Base-by-base conservation (phyloP, 495 filamentous ascomycete species). In the Aspergillus nidulans region DNA sequence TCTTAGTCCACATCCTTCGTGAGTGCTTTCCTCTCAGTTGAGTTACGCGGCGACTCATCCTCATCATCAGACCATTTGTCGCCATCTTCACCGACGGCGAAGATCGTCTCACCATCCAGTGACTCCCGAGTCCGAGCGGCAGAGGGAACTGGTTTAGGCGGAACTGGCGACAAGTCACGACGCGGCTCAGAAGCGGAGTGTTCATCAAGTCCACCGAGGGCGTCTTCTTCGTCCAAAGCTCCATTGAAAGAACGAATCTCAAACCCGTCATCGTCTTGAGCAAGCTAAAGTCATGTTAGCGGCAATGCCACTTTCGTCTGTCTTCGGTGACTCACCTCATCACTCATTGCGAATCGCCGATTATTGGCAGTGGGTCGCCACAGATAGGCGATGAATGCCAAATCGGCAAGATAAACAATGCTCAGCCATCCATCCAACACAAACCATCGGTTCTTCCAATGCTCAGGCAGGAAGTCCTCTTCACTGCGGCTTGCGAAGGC, bases 341-440 rank as follows among this genome's bases (percentile, higher is more conserved):
- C 94, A 72, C 88, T 92, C 94, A 99, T 99, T 28, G 94, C 94
- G 65, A 99, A 99, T 55, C 94, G 82, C 61, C 92, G 80, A 74
- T 99, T 99, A 70, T 99, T 97, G 36, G 85, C 92, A 20, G 94
- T 97, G 25, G 94, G 94, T 49, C 94, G 80, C 94, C 94, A 99
- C 32, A 99, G 77, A 63, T 97, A 99, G n/a, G 92, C 90, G 44
- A 99, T 82, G 69, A 90, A 96, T 38, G 81, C 81, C 20, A 99
- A 86, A 66, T 97, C 92, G 59, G 87, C 86, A 44, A 99, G 80
- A 68, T 99, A 99, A 19, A 99, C 95, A 16, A 97, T 65, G 70
- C 97, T 97, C 48, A 97, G 80, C 94, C 94, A 99, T 51, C 94
- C 94, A 65, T 99, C 94, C 10, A 97, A 81, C 24, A 99, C 85